Base-by-base conservation (phyloP, 257 asterid genomes). In the Fraxinus excelsior region DNA sequence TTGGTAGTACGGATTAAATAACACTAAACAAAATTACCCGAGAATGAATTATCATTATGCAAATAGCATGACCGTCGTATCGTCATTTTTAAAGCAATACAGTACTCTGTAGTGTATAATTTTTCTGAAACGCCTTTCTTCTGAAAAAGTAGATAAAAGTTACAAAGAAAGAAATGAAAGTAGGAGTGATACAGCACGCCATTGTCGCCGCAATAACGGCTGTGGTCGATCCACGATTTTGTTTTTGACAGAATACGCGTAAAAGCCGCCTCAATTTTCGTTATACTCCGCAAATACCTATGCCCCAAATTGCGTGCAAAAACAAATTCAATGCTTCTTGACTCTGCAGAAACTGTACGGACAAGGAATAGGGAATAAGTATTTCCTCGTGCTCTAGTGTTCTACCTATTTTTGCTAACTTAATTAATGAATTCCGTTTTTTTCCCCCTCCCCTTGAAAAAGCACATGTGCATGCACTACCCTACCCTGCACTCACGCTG, bases 191-290 rank as follows among this genome's bases (percentile, higher is more conserved):
- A 58, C 19, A 73, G 80, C 91, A 86, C 90, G 85, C 88, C 88
- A 84, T 89, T 83, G 83, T 88, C 92, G 91, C 96, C 91, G 94
- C 89, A 86, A 91, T 78, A 82, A 78, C 88, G 88, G 92, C 92
- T 75, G 87, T 70, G 80, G 76, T 44, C 70, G 82, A 75, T 67
- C 82, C 72, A 80, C 76, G 81, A 75, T 69, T 38, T 67, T 70
- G 2, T 21, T n/a, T 10, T 2, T n/a, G n/a, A 31, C 16, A 38
- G 70, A 86, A 77, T 88, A 73, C 82, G 85, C 51, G 58, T 44
- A 84, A 87, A 82, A 35, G 82, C 80, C 26, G 28, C 85, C 85
- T 75, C 21, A 67, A 19, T 44, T 79, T 40, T 60, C 49, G 12
- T 21, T 51, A 76, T 85, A 80, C 81, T 18, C 82, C 82, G 76